A percentile compares a stretch with the other conserved stretches of the same genome.
Evolutionary conservation across 495 filamentous ascomycete species (phyloP).

Genomic region (Terfezia claveryi): DNA sequence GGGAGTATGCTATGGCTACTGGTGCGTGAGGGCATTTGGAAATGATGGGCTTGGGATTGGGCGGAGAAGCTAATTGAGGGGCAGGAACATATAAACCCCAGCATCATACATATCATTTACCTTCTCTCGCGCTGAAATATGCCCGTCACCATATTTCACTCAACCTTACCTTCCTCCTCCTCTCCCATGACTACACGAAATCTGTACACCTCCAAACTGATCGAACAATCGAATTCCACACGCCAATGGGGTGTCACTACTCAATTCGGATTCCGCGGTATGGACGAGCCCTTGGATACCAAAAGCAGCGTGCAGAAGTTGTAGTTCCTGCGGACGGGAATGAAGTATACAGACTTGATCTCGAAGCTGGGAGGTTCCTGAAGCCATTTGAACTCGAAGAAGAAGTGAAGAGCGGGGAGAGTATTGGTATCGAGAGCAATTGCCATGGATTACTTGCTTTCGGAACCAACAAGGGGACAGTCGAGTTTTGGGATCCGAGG

Average conservation of each 20-base stretch:
- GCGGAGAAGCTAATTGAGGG: constrained; percentile 4
- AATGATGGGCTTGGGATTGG: background rate
- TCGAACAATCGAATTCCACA: constrained; percentile 84
- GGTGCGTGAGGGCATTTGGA: constrained; percentile 28
- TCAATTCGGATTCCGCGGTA: constrained; percentile 73
- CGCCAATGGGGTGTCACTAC: constrained; percentile 70
- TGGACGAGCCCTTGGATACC: constrained; percentile 71
- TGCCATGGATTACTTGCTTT: constrained; percentile 85
- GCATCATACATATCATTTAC: constrained; percentile 85
- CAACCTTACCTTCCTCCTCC: constrained; percentile 80
- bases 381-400: constrained; percentile 58
- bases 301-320: constrained; percentile 65
- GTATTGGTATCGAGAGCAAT: constrained; percentile 67
- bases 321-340: constrained; percentile 73
- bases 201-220: constrained; percentile 84
- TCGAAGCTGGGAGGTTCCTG: constrained; percentile 81
- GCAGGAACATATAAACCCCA: constrained; percentile 80
- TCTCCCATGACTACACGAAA: constrained; percentile 89
- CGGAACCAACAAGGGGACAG: constrained; percentile 83
- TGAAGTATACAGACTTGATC: constrained; percentile 79
- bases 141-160: constrained; percentile 77
- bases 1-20: constrained; percentile 94
- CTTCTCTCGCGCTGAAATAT: constrained; percentile 79
- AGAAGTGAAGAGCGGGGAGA: constrained; percentile 72
- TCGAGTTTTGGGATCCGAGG: constrained; percentile 88